These are phyloP conservation scores for Juncus effusus DNA, from an alignment of 176 grass and related monocot species.

Conservation along the genomic window DNA sequence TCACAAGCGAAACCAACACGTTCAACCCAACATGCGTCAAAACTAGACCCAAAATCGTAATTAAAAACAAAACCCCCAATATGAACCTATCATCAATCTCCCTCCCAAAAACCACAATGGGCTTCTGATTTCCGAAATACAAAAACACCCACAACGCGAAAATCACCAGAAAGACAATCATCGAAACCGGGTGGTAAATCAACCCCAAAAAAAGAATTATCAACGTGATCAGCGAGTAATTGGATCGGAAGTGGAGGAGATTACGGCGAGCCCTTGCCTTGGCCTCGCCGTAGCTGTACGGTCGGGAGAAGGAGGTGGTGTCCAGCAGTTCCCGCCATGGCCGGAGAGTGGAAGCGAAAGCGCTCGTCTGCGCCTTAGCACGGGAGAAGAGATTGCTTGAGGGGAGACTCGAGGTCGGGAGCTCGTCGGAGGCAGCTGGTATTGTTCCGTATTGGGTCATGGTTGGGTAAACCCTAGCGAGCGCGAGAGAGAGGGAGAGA, in stretches of 20 bases:
- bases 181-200: slow-evolving; percentile 62
- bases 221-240: slow-evolving; percentile 62
- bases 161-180: slow-evolving; percentile 66
- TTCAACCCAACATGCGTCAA: slow-evolving; percentile 77
- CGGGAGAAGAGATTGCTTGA: slow-evolving; percentile 49
- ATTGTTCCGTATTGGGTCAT: slow-evolving; percentile 57
- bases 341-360: slow-evolving; percentile 48
- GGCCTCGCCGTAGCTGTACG: slow-evolving; percentile 61
- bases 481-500: slow-evolving; percentile 31
- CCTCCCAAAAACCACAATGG: slow-evolving; percentile 46
- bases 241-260: slow-evolving; percentile 82
- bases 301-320: slow-evolving; percentile 55
- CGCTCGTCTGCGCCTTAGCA: slow-evolving; percentile 41
- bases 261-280: slow-evolving; percentile 58
- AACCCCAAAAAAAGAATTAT: slow-evolving; percentile 57
- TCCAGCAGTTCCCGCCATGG: slow-evolving; percentile 73
- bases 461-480: slow-evolving; percentile 39
- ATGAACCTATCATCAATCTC: slow-evolving; percentile 69
- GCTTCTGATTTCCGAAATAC: slow-evolving; percentile 44
- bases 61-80: slow-evolving; percentile 45
- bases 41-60: slow-evolving; percentile 61
- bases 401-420: slow-evolving; percentile 7
- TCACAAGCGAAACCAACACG: slow-evolving; percentile 61
- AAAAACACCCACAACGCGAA: slow-evolving; percentile 85
- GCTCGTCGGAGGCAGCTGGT: slow-evolving; percentile 32